Percentiles rank a stretch among this genome's conserved stretches.
Conservation (phyloP, 768 basidiomycete species). For the Harrya chromipes region DNA sequence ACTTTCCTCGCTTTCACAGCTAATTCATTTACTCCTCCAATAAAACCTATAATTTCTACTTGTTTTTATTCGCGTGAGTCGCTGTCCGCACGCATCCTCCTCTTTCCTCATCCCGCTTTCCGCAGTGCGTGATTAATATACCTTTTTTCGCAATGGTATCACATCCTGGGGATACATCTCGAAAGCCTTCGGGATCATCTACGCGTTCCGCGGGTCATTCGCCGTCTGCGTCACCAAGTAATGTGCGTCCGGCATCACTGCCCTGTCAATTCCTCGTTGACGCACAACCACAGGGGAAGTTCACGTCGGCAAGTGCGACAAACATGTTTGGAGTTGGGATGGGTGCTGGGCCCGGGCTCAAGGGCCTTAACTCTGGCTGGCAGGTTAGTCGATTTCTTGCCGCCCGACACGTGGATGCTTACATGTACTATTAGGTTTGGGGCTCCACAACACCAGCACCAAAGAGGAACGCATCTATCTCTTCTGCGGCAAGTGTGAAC, state of each 20-base stretch:
- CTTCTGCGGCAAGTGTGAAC: constrained; percentile 52
- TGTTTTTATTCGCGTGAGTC: constrained; percentile 29
- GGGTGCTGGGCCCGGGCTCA: constrained; percentile 45
- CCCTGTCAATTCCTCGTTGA: constrained; percentile 5
- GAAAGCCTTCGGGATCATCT: constrained; percentile 71
- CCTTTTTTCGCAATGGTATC: constrained; percentile 29
- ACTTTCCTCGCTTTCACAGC: constrained; percentile 24
- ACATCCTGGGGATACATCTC: constrained; percentile 44
- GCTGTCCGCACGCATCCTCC: constrained; percentile 3
- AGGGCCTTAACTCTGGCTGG: constrained; percentile 61
- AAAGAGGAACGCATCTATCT: constrained; percentile 59
- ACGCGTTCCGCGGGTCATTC: constrained; percentile 62
- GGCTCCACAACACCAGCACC: constrained; percentile 46
- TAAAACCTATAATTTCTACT: constrained; percentile 34
- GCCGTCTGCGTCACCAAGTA: constrained; percentile 56
- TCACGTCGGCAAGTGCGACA: constrained; percentile 37
- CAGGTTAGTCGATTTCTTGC: constrained; percentile 45
- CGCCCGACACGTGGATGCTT: constrained; percentile 4
- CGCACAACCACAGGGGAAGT: constrained; percentile 44
- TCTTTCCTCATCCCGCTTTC: constrained; percentile 17
- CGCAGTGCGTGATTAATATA: constrained; percentile 31
- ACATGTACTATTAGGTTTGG: constrained; percentile 50
- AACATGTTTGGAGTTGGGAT: constrained; percentile 56
- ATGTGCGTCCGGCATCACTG: constrained; percentile 40
- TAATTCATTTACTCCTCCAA: constrained; percentile 35